phyloP scores from a whole-genome alignment of 2,329 filamentous ascomycete genomes.

The Fusarium continuum region DNA sequence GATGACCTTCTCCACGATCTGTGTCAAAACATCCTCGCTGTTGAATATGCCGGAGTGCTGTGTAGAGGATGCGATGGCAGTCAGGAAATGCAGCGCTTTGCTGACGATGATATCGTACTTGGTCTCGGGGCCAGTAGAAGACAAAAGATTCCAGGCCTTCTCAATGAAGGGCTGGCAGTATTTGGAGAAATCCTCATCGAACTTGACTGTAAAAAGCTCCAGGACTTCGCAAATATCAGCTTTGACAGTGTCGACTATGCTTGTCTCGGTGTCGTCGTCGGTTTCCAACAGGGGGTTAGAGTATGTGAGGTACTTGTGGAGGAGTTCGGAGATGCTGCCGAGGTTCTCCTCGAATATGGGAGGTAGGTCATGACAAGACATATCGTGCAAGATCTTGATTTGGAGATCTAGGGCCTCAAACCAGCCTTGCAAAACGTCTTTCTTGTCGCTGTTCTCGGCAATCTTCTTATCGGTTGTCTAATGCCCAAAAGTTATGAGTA shows the following conservation, averaged over 20 bases:
- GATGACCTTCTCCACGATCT: slow-evolving; percentile 96
- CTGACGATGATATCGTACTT: slow-evolving; percentile 96
- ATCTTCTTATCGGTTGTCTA: slow-evolving; percentile 76
- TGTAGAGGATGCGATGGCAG: slow-evolving; percentile 80
- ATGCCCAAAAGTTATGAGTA: slow-evolving; percentile 26
- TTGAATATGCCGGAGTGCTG: slow-evolving; percentile 88
- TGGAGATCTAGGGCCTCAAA: slow-evolving; percentile 89
- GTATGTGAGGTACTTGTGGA: slow-evolving; percentile 94
- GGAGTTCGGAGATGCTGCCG: slow-evolving; percentile 74
- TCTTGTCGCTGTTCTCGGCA: slow-evolving; percentile 78
- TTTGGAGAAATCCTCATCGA: slow-evolving; percentile 88
- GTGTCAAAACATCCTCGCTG: slow-evolving; percentile 77
- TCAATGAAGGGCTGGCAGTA: slow-evolving; percentile 86
- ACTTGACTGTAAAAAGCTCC: slow-evolving; percentile 92
- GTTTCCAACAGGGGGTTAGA: slow-evolving; percentile 84
- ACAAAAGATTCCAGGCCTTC: slow-evolving; percentile 90
- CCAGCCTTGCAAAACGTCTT: slow-evolving; percentile 76
- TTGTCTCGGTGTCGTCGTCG: slow-evolving; percentile 89
- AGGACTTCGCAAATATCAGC: slow-evolving; percentile 92
- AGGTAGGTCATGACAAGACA: slow-evolving; percentile 96
- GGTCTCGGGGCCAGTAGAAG: slow-evolving; percentile 83
- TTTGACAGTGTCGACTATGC: slow-evolving; percentile 85
- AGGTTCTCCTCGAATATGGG: slow-evolving; percentile 94
- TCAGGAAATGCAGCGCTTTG: slow-evolving; percentile 93
- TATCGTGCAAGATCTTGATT: slow-evolving; percentile 92